Evolutionary conservation across 441 rosid genomes (phyloP).

Genomic region (Manihot esculenta): DNA sequence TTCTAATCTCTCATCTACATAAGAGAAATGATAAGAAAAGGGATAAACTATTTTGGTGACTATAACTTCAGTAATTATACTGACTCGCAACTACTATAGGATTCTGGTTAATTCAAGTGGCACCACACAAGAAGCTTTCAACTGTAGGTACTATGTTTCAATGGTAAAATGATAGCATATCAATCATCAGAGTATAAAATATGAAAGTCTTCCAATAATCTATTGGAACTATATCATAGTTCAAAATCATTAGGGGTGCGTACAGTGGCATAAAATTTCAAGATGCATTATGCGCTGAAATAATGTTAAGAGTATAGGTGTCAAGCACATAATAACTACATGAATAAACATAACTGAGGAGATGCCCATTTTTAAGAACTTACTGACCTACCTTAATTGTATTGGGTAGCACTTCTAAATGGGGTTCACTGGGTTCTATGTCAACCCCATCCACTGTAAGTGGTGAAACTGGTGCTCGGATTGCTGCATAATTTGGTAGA

Average conservation of each 20-base stretch:
- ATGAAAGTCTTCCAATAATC: not conserved
- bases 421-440: conserved; percentile 29
- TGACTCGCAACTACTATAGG: not conserved
- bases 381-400: conserved; percentile 45
- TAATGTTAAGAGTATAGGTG: not conserved
- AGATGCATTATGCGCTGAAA: not conserved
- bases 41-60: not conserved
- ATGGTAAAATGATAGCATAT: not conserved
- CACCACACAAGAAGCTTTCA: not conserved
- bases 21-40: conserved; percentile 1
- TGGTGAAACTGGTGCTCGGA: conserved; percentile 38
- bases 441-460: conserved; percentile 34
- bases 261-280: not conserved
- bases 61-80: not conserved
- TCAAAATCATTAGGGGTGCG: not conserved
- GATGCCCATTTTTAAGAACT: conserved; percentile 5
- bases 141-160: not conserved
- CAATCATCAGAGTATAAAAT: not conserved
- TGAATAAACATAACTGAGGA: not conserved
- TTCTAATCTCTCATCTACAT: not conserved
- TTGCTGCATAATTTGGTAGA: conserved; percentile 38
- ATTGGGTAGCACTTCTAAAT: conserved; percentile 30
- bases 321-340: conserved; percentile 4
- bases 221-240: not conserved
- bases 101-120: not conserved